Evolutionary conservation across 2,329 filamentous ascomycete species (phyloP), one percentile per base, ranked within the genome.

Genomic region (Fonsecaea nubica): DNA sequence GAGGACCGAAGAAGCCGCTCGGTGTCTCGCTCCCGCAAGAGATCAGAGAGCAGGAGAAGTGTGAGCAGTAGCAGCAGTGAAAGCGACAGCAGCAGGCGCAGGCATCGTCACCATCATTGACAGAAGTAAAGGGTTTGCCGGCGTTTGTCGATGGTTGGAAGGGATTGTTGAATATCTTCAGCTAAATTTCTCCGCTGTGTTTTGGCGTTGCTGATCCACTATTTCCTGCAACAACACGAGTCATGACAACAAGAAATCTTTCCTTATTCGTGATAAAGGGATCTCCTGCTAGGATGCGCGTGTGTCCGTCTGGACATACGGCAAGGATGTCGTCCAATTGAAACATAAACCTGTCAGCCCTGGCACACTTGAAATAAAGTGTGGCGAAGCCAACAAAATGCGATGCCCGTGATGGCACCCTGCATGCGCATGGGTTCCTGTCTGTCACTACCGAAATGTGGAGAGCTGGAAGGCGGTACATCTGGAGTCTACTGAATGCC

Each of bases 31-130:
- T 63, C 66, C 38, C 63, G 64, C 8, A 65, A 32, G 35, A 25
- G 64, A 33, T 68, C 66, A 0, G 30, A 54, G 35, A 68, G 66
- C 58, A 35, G 66, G 35, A 60, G 67, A 52, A 65, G 61, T 50
- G 32, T 32, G 9, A 67, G 69, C 53, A 60, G 62, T 38, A 66
- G 64, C 57, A 66, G 62, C 52, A 63, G 64, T 62, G 66, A 67
- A 13, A 69, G 66, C 25, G 69, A 71, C n/a, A 58, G 55, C 58
- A 67, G 66, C 66, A 57, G 69, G 40, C 62, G 66, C 52, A 65
- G 69, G 54, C 64, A 59, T 48, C 69, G 55, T 54, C 66, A 67
- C 52, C 68, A 57, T 50, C 61, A 64, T 42, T 61, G 42, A 61
- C 5, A 21, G 25, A 25, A 15, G 55, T 8, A 13, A 18, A 25